These are phyloP conservation scores for Cunninghamia lanceolata DNA, from an alignment of 75 land plant species.

Conservation along the genomic window DNA sequence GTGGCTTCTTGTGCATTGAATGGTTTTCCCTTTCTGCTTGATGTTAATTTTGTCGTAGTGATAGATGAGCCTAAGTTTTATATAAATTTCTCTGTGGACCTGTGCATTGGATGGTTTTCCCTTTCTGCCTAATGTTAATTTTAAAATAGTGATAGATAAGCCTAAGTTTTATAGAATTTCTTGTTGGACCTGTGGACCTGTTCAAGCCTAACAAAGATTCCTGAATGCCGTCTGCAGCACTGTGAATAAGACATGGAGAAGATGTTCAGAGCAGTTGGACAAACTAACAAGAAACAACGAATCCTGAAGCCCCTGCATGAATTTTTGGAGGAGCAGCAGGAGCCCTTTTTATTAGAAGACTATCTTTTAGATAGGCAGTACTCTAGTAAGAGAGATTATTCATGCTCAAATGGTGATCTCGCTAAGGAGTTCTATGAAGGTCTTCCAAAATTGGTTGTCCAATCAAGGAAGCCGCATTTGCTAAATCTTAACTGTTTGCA, in stretches of 20 bases:
- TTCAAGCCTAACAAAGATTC: constrained; percentile 2
- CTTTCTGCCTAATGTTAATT: neutral
- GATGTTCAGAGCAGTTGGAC: neutral
- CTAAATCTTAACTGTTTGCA: neutral
- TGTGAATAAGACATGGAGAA: constrained; percentile 9
- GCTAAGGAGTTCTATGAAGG: neutral
- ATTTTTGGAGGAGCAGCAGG: constrained; percentile 13
- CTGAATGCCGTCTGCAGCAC: neutral
- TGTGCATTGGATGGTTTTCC: neutral
- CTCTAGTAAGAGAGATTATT: neutral
- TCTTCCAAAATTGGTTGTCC: neutral
- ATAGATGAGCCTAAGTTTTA: neutral
- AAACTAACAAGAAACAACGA: neutral
- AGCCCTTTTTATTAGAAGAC: constrained; percentile 5
- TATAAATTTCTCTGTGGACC: neutral
- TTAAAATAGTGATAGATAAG: neutral
- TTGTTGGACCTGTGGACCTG: neutral
- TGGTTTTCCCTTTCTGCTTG: neutral
- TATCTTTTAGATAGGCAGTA: constrained; percentile 11
- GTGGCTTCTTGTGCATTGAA: neutral
- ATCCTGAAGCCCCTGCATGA: constrained; percentile 6
- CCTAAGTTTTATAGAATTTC: constrained; percentile 2
- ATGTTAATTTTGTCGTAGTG: neutral
- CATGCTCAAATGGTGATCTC: neutral
- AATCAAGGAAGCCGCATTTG: neutral